These are phyloP conservation scores for Dictyostelium firmibasis DNA, from an alignment of 78 protist genomes.

Conservation along the genomic window DNA sequence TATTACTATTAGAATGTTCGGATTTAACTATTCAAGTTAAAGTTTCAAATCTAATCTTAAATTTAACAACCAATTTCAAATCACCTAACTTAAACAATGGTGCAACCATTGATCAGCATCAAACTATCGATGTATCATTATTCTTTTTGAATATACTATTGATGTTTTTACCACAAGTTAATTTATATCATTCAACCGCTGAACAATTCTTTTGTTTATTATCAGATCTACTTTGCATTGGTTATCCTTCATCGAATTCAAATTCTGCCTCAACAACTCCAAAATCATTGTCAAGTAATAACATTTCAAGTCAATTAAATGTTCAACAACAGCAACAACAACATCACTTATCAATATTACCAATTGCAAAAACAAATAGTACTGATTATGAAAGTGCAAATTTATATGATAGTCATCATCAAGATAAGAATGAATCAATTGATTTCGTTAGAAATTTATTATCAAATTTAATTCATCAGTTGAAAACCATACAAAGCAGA, in stretches of 20 bases:
- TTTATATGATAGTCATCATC: background rate
- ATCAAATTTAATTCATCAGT: constrained; percentile 8
- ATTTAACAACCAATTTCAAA: constrained; percentile 4
- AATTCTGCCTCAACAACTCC: background rate
- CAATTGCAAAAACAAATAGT: background rate
- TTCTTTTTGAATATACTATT: constrained; percentile 41
- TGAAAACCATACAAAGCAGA: constrained; percentile 16
- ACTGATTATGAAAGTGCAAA: background rate
- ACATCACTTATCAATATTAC: background rate
- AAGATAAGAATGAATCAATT: constrained; percentile 8
- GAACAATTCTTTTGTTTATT: constrained; percentile 76
- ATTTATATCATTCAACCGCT: constrained; percentile 53
- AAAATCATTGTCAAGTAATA: background rate
- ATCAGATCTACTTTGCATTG: constrained; percentile 42
- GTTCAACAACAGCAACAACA: background rate
- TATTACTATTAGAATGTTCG: constrained; percentile 47
- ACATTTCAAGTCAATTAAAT: background rate
- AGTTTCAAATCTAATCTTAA: background rate
- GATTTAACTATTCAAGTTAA: constrained; percentile 22
- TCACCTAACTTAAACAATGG: background rate
- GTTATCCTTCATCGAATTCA: constrained; percentile 15
- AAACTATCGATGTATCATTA: constrained; percentile 22
- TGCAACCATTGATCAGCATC: background rate
- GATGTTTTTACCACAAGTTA: constrained; percentile 60
- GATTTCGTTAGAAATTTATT: constrained; percentile 27